phyloP scores from a whole-genome alignment of 2,329 filamentous ascomycete genomes.

The Magnaporthales sp. region DNA sequence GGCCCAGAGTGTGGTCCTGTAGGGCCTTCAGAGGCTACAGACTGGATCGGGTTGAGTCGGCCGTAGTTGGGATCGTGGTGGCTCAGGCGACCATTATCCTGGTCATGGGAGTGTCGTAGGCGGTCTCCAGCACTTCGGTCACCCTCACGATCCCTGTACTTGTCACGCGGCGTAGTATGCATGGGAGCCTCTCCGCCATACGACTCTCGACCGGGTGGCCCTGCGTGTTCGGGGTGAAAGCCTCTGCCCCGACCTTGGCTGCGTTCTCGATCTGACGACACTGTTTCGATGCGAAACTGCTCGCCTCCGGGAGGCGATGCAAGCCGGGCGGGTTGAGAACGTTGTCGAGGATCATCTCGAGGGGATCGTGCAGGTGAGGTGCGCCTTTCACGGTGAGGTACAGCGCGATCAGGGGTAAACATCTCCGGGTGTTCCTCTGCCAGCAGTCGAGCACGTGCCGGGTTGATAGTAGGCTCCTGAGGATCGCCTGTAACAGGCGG shows the following conservation, averaged over 20 bases:
- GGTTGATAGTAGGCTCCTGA: slow-evolving; percentile 43
- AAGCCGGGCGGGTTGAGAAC: slow-evolving; percentile 25
- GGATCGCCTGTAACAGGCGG: slow-evolving; percentile 18
- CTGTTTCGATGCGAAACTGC: slow-evolving; percentile 12
- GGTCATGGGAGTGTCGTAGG: slow-evolving; percentile 33
- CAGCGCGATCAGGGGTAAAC: slow-evolving; percentile 40
- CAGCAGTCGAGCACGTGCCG: slow-evolving; percentile 44
- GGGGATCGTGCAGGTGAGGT: slow-evolving; percentile 24
- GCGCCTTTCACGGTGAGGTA: slow-evolving; percentile 31
- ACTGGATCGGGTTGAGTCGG: slow-evolving; percentile 45
- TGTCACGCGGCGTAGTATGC: slow-evolving; percentile 11
- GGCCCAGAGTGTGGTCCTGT: slow-evolving; percentile 41
- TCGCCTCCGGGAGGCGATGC: slow-evolving; percentile 43
- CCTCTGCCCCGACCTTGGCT: neutral
- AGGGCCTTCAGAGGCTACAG: slow-evolving; percentile 33
- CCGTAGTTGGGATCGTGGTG: slow-evolving; percentile 56
- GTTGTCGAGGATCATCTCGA: slow-evolving; percentile 36
- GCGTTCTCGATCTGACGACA: slow-evolving; percentile 4
- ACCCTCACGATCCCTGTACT: slow-evolving; percentile 23
- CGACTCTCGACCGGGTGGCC: neutral
- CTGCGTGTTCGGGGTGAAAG: neutral
- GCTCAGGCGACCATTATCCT: slow-evolving; percentile 39
- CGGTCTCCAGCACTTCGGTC: slow-evolving; percentile 27
- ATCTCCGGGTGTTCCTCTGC: slow-evolving; percentile 28
- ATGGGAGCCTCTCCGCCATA: slow-evolving; percentile 1